A percentile compares a stretch with the other conserved stretches of the same genome.
Conservation (phyloP, 2,329 filamentous ascomycete species). For the Fusarium devonianum region DNA sequence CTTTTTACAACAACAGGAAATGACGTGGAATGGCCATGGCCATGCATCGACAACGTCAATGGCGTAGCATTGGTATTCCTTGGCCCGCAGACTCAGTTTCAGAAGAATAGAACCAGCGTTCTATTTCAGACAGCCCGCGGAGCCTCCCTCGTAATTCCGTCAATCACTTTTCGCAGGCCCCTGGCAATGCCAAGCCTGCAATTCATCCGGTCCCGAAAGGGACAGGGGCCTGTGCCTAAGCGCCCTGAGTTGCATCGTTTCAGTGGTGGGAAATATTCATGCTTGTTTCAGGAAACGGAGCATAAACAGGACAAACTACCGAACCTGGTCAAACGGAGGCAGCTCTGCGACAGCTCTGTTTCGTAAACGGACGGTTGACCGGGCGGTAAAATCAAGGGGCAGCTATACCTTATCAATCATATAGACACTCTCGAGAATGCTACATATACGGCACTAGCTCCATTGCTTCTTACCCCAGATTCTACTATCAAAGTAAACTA, state of each 20-base stretch:
- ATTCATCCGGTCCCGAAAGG: background rate
- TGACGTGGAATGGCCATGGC: no score
- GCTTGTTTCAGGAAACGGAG: conserved; percentile 9
- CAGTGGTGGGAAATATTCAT: conserved; percentile 28
- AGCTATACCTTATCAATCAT: background rate
- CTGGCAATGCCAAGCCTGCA: background rate
- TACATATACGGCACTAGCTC: conserved; percentile 16
- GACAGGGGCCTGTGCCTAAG: conserved; percentile 6
- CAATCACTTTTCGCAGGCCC: conserved; percentile 11
- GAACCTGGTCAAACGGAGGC: conserved; percentile 26
- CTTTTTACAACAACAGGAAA: no score
- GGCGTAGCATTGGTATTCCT: background rate
- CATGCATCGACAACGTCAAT: no score
- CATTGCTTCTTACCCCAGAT: no score
- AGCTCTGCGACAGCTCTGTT: conserved; percentile 10
- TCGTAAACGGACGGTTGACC: conserved; percentile 14
- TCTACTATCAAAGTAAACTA: no score
- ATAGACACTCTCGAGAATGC: background rate
- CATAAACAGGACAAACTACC: conserved; percentile 2
- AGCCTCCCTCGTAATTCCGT: conserved; percentile 11
- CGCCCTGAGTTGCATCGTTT: background rate
- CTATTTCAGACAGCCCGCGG: background rate
- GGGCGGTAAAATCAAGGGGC: background rate
- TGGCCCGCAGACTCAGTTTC: background rate
- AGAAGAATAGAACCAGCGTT: background rate